These are phyloP conservation scores for Arthrobotrys entomopaga DNA, from an alignment of 2,329 filamentous ascomycete species.

Conservation along the genomic window DNA sequence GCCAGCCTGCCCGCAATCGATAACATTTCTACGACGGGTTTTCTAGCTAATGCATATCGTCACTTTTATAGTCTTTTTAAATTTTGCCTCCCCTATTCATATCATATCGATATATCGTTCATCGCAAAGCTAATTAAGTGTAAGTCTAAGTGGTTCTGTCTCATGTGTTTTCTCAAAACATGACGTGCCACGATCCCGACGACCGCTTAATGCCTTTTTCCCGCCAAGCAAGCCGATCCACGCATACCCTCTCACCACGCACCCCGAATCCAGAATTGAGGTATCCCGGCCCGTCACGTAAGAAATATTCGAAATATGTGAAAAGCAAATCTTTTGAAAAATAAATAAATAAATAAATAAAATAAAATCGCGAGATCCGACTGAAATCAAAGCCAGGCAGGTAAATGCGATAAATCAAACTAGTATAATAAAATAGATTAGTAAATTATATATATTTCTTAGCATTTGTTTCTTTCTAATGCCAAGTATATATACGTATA, in stretches of 20 bases:
- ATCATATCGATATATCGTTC: too few species aligned
- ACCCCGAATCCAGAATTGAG: too few species aligned
- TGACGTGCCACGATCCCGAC: conserved; percentile 5
- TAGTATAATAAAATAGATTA: neutral
- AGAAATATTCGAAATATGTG: conserved; percentile 8
- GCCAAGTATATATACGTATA: too few species aligned
- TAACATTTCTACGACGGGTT: neutral
- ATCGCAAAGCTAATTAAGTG: too few species aligned
- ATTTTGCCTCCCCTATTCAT: neutral
- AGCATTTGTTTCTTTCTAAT: neutral
- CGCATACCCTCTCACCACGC: too few species aligned
- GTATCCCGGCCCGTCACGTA: too few species aligned
- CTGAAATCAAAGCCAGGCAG: conserved; percentile 44
- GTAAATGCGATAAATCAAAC: conserved; percentile 24
- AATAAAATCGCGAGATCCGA: conserved; percentile 13
- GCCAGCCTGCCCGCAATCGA: conserved; percentile 8
- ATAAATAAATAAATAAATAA: too few species aligned
- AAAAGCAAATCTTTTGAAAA: conserved; percentile 27
- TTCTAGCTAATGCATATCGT: too few species aligned
- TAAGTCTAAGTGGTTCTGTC: too few species aligned
- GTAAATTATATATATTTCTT: neutral
- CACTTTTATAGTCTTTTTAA: conserved; percentile 1
- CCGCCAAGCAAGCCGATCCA: too few species aligned
- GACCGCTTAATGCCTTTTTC: conserved; percentile 3
- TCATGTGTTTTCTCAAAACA: conserved; percentile 12